Evolutionary conservation across 495 filamentous ascomycete species (phyloP).

Genomic region (Poronia punctata): DNA sequence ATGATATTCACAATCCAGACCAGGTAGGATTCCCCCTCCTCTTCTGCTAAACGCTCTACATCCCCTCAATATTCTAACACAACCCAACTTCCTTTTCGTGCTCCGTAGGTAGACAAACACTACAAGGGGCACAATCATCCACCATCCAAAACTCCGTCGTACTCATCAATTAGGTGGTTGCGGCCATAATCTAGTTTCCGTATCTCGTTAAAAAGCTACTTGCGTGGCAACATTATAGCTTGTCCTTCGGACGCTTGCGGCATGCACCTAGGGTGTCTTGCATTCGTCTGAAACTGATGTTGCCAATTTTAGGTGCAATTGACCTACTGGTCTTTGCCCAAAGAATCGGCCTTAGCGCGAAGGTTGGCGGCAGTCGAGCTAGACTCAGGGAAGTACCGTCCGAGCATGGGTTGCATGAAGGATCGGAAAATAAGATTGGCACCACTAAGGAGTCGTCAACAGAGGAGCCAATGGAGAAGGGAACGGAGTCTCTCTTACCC

Average conservation of each 20-base stretch:
- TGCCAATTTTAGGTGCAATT: slow-evolving; percentile 7
- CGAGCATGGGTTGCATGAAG: slow-evolving; percentile 83
- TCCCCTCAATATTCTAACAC: no score
- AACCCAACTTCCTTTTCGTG: no score
- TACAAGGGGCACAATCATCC: no score
- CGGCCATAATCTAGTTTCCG: not conserved
- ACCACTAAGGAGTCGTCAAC: slow-evolving; percentile 54
- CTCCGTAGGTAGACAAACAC: no score
- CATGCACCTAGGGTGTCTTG: slow-evolving; percentile 2
- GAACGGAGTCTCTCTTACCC: slow-evolving; percentile 57
- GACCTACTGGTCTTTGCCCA: slow-evolving; percentile 51
- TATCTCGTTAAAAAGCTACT: not conserved
- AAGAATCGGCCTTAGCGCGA: slow-evolving; percentile 80
- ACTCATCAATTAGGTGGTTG: not conserved
- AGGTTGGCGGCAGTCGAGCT: slow-evolving; percentile 81
- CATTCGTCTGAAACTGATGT: slow-evolving; percentile 5
- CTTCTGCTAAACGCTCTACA: no score
- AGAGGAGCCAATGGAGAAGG: slow-evolving; percentile 12
- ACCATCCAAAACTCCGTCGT: not conserved
- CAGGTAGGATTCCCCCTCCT: no score
- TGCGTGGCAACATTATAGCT: slow-evolving; percentile 5
- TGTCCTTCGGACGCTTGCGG: slow-evolving; percentile 3
- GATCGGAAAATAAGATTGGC: slow-evolving; percentile 95
- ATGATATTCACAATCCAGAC: no score
- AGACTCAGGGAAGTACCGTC: slow-evolving; percentile 73